Conservation (phyloP, 225 moss, liverwort and hornwort genomes). For the Anthoceros angustus region DNA sequence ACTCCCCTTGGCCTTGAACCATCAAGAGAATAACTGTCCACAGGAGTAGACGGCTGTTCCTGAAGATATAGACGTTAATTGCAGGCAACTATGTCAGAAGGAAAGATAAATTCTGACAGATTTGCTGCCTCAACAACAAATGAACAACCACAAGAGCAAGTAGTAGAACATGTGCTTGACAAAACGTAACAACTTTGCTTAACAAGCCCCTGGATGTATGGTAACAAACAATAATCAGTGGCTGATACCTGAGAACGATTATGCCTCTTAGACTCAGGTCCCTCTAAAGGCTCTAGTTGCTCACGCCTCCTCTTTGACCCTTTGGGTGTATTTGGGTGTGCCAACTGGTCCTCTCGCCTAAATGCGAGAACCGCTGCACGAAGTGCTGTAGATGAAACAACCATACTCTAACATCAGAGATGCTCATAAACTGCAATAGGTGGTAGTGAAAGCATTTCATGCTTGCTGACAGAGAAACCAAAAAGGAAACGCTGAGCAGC, state of each 20-base stretch:
- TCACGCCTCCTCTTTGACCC: constrained; percentile 33
- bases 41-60: constrained; percentile 56
- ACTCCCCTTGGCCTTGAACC: constrained; percentile 69
- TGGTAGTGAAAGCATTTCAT: neutral
- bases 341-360: constrained; percentile 41
- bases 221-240: neutral
- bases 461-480: neutral
- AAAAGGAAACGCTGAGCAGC: constrained; percentile 6
- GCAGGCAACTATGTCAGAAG: neutral
- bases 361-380: constrained; percentile 82
- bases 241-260: constrained; percentile 7
- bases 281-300: constrained; percentile 64
- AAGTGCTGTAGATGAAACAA: constrained; percentile 44
- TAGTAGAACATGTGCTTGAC: neutral
- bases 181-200: constrained; percentile 23
- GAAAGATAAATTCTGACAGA: constrained; percentile 5
- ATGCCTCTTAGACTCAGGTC: constrained; percentile 44
- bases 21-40: constrained; percentile 49
- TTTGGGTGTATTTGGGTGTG: constrained; percentile 45
- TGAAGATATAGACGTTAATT: constrained; percentile 8
- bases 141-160: constrained; percentile 7
- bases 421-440: neutral
- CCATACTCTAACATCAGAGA: neutral
- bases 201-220: neutral
- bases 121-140: neutral